Percentiles rank a stretch among this genome's conserved stretches.
Conservation (phyloP, 1,284 basidiomycete genomes). For the Chiua sp. region DNA sequence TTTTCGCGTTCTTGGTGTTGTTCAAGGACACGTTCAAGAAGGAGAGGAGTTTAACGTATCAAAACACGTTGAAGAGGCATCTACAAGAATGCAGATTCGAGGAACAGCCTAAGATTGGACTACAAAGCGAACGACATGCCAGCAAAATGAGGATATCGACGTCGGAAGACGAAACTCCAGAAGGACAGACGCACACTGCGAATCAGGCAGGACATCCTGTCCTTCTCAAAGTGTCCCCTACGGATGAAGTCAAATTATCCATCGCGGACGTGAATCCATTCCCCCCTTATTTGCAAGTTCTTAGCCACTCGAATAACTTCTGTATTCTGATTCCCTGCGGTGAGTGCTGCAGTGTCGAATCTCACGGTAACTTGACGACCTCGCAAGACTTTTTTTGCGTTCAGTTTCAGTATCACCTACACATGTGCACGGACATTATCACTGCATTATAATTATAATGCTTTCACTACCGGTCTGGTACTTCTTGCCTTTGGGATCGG, state of each 20-base stretch:
- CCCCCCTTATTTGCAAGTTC: constrained; percentile 20
- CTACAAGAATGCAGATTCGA: constrained; percentile 1
- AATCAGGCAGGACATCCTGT: constrained; percentile 28
- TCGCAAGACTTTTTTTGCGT: constrained; percentile 70
- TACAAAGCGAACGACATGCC: constrained; percentile 11
- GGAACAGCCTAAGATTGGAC: constrained; percentile 13
- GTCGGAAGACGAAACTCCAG: neutral
- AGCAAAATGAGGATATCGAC: constrained; percentile 1
- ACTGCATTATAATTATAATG: constrained; percentile 68
- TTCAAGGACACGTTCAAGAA: constrained; percentile 86
- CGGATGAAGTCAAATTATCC: constrained; percentile 42
- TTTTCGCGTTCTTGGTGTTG: constrained; percentile 64
- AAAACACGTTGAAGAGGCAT: constrained; percentile 54
- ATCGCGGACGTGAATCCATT: constrained; percentile 29
- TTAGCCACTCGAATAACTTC: constrained; percentile 23
- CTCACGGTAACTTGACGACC: constrained; percentile 35
- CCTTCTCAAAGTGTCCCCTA: constrained; percentile 4
- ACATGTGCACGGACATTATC: constrained; percentile 75
- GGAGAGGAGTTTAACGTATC: constrained; percentile 79
- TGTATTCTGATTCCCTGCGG: too few relatives aligned
- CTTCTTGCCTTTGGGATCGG: constrained; percentile 78
- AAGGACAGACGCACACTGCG: neutral
- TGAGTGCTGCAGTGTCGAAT: constrained; percentile 1
- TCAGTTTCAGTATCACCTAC: constrained; percentile 71
- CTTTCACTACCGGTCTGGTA: constrained; percentile 78